Percentiles rank a stretch among this genome's conserved stretches.
Conservation (phyloP, 2,329 filamentous ascomycete genomes). For the Coleophoma crateriformis region DNA sequence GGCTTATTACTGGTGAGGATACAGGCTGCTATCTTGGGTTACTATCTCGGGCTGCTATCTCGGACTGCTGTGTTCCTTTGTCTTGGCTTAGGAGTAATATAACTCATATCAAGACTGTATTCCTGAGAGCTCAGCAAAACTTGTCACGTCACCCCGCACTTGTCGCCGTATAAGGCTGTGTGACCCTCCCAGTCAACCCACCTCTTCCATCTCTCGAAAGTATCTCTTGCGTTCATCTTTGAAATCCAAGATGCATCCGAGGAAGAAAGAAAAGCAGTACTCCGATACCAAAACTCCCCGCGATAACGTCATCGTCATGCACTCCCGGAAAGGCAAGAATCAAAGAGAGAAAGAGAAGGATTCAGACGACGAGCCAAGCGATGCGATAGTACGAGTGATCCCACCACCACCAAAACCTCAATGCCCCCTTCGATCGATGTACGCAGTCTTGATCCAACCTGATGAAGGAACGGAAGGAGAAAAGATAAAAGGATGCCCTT, state of each 20-base stretch:
- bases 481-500: constrained; percentile 11
- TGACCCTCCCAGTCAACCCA: too few relatives aligned
- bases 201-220: too few relatives aligned
- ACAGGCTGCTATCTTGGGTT: too few relatives aligned
- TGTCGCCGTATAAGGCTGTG: too few relatives aligned
- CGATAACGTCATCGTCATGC: constrained; percentile 12
- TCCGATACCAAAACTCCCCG: constrained; percentile 16
- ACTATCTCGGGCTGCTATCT: too few relatives aligned
- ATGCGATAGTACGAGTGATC: constrained; percentile 7
- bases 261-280: constrained; percentile 21
- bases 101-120: too few relatives aligned
- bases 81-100: too few relatives aligned
- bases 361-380: constrained; percentile 12
- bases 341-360: constrained; percentile 19
- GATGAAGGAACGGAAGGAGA: constrained; percentile 8
- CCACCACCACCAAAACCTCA: constrained; percentile 9
- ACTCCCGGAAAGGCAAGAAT: constrained; percentile 12
- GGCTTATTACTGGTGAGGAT: too few relatives aligned
- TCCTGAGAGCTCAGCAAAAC: too few relatives aligned
- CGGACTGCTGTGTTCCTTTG: too few relatives aligned
- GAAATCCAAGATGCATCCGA: constrained; percentile 10
- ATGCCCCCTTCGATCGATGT: constrained; percentile 21
- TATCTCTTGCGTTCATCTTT: too few relatives aligned
- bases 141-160: too few relatives aligned
- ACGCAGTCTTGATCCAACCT: constrained; percentile 16